A percentile compares a stretch with the other conserved stretches of the same genome.
These are phyloP conservation scores for Primulina huaijiensis DNA, from an alignment of 257 asterid species.

Conservation along the genomic window DNA sequence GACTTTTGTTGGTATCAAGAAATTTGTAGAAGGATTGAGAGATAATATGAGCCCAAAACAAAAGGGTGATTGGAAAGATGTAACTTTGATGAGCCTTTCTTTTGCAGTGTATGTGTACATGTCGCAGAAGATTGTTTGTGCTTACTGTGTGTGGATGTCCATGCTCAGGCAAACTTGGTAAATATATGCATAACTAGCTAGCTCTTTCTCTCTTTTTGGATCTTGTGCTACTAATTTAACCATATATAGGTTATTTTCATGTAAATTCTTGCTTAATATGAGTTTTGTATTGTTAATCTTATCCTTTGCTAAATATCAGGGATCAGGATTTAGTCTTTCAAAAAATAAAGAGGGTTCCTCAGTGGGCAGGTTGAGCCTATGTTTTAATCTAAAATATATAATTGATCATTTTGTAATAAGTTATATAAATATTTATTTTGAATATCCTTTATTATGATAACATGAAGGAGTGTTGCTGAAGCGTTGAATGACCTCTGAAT, in stretches of 20 bases:
- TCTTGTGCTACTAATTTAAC: conserved; percentile 14
- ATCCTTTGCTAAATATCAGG: not conserved
- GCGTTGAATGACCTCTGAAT: no score
- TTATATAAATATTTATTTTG: no score
- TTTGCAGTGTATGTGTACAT: conserved; percentile 88
- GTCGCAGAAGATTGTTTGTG: conserved; percentile 90
- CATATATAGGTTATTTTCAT: not conserved
- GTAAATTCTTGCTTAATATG: not conserved
- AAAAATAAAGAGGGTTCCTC: no score
- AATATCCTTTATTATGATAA: no score
- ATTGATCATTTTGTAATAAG: no score
- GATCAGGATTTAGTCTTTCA: not conserved
- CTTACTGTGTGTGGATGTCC: conserved; percentile 80
- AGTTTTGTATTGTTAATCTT: no score
- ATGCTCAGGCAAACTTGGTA: conserved; percentile 49
- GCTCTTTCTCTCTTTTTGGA: not conserved
- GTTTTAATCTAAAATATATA: no score
- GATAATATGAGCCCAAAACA: conserved; percentile 69
- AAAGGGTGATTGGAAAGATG: conserved; percentile 93
- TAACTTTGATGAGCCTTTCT: conserved; percentile 74
- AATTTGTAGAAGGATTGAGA: conserved; percentile 48
- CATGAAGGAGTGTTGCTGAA: no score
- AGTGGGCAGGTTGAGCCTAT: no score
- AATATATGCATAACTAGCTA: not conserved
- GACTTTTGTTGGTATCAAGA: conserved; percentile 35